Conservation (phyloP, 2,329 filamentous ascomycete genomes). For the Myriosclerotinia duriaeana region DNA sequence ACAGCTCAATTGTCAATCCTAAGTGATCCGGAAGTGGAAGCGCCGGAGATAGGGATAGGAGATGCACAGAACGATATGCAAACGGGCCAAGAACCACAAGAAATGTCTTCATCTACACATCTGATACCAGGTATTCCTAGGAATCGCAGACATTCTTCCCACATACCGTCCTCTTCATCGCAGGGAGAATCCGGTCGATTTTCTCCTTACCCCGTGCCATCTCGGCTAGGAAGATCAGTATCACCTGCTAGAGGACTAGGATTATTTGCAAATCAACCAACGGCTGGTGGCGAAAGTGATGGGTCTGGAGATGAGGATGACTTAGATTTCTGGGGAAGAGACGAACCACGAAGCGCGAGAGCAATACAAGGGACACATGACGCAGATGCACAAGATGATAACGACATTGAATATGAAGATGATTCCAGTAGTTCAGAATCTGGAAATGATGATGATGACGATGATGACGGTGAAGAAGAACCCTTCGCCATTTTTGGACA, state of each 20-base stretch:
- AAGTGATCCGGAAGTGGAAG: conserved; percentile 43
- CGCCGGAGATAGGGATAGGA: conserved; percentile 29
- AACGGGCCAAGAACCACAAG: conserved; percentile 27
- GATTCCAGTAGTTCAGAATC: conserved; percentile 30
- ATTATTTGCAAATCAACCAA: conserved; percentile 32
- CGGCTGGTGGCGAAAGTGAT: conserved; percentile 49
- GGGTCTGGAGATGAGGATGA: conserved; percentile 52
- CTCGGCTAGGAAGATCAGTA: conserved; percentile 39
- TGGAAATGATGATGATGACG: conserved; percentile 40
- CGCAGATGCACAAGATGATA: conserved; percentile 39
- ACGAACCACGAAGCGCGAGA: conserved; percentile 43
- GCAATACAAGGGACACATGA: conserved; percentile 36
- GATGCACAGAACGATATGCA: conserved; percentile 31
- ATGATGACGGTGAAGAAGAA: conserved; percentile 49
- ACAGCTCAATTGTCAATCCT: conserved; percentile 64
- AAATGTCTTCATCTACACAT: conserved; percentile 25
- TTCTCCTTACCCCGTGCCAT: conserved; percentile 33
- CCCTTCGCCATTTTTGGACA: conserved; percentile 54
- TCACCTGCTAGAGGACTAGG: conserved; percentile 40
- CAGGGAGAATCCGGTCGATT: conserved; percentile 29
- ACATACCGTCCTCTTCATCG: conserved; percentile 29
- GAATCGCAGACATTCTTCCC: conserved; percentile 39
- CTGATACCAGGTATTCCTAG: conserved; percentile 26
- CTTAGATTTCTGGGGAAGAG: conserved; percentile 49
- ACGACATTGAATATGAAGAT: conserved; percentile 43